A percentile compares a stretch with the other conserved stretches of the same genome.
These are phyloP conservation scores for Hypoxylon sp. DNA, from an alignment of 2,329 filamentous ascomycete genomes.

Conservation along the genomic window DNA sequence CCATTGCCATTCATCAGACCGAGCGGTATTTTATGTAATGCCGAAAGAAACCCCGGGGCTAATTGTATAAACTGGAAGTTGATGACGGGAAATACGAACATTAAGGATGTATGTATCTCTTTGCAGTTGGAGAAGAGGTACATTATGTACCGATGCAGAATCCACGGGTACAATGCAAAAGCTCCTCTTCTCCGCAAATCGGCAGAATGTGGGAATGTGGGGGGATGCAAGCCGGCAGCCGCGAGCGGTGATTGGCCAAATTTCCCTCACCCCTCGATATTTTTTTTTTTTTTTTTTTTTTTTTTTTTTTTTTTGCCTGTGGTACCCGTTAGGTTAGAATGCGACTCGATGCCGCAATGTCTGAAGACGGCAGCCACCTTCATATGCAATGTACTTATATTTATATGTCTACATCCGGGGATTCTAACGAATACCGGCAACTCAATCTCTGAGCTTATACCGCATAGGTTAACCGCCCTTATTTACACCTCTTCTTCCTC, in stretches of 20 bases:
- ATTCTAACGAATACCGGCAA: slow-evolving; percentile 23
- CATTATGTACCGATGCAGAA: neutral
- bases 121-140: neutral
- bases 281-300: neutral
- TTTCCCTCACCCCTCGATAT: slow-evolving; percentile 34
- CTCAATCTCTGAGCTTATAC: slow-evolving; percentile 11
- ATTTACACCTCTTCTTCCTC: slow-evolving; percentile 23
- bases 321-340: slow-evolving; percentile 27
- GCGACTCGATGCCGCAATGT: neutral
- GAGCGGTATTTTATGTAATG: neutral
- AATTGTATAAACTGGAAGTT: neutral
- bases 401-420: slow-evolving; percentile 6
- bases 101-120: neutral
- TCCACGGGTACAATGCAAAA: slow-evolving; percentile 4
- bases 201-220: slow-evolving; percentile 48
- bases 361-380: slow-evolving; percentile 23
- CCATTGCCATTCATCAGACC: neutral
- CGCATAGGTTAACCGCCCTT: slow-evolving; percentile 6
- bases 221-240: slow-evolving; percentile 31
- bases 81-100: neutral
- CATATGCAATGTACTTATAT: slow-evolving; percentile 4
- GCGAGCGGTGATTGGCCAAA: slow-evolving; percentile 22
- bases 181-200: slow-evolving; percentile 45
- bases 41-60: neutral
- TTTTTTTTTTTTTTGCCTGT: slow-evolving; percentile 39